Evolutionary conservation across 768 basidiomycete genomes (phyloP).

Genomic region (Cyclocybe aegerita): DNA sequence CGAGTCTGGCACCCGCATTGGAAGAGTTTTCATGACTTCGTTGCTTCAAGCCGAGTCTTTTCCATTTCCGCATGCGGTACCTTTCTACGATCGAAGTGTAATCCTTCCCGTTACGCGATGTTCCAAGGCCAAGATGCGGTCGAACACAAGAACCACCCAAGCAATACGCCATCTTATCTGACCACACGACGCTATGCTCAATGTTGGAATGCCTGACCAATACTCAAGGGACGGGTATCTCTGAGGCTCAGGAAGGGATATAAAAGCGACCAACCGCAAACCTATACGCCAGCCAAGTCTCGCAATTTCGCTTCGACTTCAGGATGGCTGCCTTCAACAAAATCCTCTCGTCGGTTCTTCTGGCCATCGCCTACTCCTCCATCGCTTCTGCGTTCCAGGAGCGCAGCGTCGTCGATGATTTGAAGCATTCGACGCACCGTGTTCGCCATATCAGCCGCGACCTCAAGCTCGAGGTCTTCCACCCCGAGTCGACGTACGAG

Average conservation of each 20-base stretch:
- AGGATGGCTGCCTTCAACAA: constrained; percentile 24
- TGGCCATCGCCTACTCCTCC: constrained; percentile 21
- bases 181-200: neutral
- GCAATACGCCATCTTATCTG: constrained; percentile 2
- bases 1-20: too few relatives aligned
- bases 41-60: too few relatives aligned
- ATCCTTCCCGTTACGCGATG: too few relatives aligned
- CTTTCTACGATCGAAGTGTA: too few relatives aligned
- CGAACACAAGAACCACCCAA: neutral
- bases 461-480: constrained; percentile 22
- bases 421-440: constrained; percentile 23
- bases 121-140: too few relatives aligned
- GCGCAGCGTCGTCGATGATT: neutral
- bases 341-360: constrained; percentile 23
- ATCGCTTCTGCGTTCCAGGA: constrained; percentile 7
- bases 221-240: too few relatives aligned
- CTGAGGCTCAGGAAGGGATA: neutral
- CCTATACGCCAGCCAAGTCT: neutral
- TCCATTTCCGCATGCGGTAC: too few relatives aligned
- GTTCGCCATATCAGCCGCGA: constrained; percentile 22
- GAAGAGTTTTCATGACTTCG: too few relatives aligned
- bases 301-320: neutral
- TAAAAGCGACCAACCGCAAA: neutral
- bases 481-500: constrained; percentile 25
- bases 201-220: neutral